phyloP scores from a whole-genome alignment of 805 yeast genomes.

The Ogataea haglerorum region DNA sequence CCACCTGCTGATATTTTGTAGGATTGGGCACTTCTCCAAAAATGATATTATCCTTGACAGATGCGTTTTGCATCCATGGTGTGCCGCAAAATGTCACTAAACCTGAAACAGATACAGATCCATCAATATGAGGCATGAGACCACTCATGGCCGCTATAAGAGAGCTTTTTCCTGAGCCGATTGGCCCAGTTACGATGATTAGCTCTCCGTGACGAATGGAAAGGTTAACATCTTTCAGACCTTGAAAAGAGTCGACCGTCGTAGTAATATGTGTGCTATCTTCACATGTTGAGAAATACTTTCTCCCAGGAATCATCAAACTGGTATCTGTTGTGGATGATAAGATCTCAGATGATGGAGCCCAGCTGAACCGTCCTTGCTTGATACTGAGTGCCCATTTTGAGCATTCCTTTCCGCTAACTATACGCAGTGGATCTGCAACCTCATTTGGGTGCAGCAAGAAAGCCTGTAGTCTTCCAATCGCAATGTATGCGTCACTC shows the following conservation, averaged over 20 bases:
- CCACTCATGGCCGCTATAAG: conserved; percentile 69
- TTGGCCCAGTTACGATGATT: conserved; percentile 69
- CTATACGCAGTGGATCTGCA: background rate
- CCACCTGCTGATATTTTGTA: conserved; percentile 47
- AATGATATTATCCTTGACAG: conserved; percentile 67
- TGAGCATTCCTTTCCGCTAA: background rate
- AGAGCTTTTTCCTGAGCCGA: conserved; percentile 81
- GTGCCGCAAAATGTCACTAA: conserved; percentile 40
- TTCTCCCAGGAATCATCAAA: conserved; percentile 33
- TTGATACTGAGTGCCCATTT: conserved; percentile 43
- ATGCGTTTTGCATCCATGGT: conserved; percentile 82
- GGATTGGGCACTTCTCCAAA: conserved; percentile 56
- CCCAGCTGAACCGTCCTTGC: conserved; percentile 69
- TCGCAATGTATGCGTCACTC: conserved; percentile 60
- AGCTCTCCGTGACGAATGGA: conserved; percentile 61
- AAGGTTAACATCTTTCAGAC: conserved; percentile 47
- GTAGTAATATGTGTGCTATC: conserved; percentile 30
- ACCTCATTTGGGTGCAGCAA: conserved; percentile 34
- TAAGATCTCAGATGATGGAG: conserved; percentile 31
- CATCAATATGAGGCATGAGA: conserved; percentile 51
- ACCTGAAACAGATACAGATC: conserved; percentile 53
- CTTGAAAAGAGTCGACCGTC: background rate
- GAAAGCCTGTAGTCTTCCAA: conserved; percentile 53
- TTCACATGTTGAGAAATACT: conserved; percentile 18
- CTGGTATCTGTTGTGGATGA: background rate